phyloP scores from a whole-genome alignment of 2,329 filamentous ascomycete species.

The Phyllosticta ampelicida region DNA sequence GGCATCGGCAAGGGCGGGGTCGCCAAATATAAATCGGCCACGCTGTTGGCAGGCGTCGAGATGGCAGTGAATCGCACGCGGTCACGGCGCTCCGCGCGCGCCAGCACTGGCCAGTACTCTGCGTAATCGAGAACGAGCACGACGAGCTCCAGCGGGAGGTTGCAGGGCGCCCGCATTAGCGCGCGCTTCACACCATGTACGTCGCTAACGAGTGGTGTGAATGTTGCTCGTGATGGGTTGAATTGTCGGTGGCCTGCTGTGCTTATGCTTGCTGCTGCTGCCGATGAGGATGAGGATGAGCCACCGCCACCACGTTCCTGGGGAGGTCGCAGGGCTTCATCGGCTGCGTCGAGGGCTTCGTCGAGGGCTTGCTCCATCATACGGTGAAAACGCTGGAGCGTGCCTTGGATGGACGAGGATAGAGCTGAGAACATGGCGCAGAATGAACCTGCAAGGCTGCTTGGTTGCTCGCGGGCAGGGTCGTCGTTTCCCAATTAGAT shows the following conservation, averaged over 20 bases:
- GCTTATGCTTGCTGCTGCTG: background rate
- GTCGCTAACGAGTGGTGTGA: background rate
- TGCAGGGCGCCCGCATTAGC: background rate
- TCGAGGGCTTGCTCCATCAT: background rate
- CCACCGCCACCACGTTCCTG: background rate
- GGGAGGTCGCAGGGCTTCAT: background rate
- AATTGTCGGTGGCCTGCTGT: background rate
- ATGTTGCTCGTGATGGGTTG: background rate
- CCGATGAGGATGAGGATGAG: background rate
- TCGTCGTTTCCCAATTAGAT: no score
- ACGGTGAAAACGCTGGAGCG: background rate
- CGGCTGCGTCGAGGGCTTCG: background rate
- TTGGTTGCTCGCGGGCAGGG: background rate
- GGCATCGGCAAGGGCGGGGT: background rate
- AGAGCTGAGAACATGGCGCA: constrained; percentile 1
- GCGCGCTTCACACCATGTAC: background rate
- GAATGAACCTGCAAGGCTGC: background rate
- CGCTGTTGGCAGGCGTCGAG: background rate
- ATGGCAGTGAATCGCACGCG: background rate
- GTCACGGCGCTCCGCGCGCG: background rate
- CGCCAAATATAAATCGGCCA: background rate
- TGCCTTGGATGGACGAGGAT: background rate
- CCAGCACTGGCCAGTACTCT: constrained; percentile 2
- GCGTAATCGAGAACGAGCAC: constrained; percentile 6
- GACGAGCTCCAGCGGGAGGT: constrained; percentile 5